Base-by-base conservation (phyloP, 2,329 filamentous ascomycete species). In the Aspergillus piperis region DNA sequence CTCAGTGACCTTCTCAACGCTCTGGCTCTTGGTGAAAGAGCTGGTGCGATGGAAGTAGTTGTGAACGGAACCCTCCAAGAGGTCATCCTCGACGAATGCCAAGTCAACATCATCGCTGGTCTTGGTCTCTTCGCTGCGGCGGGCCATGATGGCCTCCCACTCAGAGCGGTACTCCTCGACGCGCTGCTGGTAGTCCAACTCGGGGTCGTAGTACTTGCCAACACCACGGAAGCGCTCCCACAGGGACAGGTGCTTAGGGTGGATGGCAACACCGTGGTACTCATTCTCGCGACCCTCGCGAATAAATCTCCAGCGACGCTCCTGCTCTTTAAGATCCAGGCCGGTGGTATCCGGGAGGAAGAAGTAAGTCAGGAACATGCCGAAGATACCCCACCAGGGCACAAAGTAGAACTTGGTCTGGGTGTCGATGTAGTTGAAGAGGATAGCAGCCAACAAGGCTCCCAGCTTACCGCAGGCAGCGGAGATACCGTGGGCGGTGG, bases 401-500 rank as follows among this genome's bases (percentile, higher is more conserved):
- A 55, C 53, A 27, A 55, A 55, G 41, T 55, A 55, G 39, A 55
- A 55, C 39, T 55, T 55, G 39, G 53, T 55, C 39, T 55, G 53
- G 5, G 53, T 55, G 13, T 55, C 53, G 41, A 55, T 55, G 41
- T 55, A 55, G 53, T 55, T 55, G 53, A 55, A 55, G 53, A 55
- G 53, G 7, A 55, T 21, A 5, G 15, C 54, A 32, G 93, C 92
- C 41, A 92, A 83, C 17, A 97, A 86, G 25, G 94, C 93, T 65
- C 93, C 93, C 1, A 90, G 80, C 80, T 97, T 97, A 72, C 93
- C 93, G 57, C 90, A 83, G 58, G 92, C 94, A 65, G 93, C 94
- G n/a, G 90, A 92, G 80, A 97, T 92, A 54, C 94, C 93, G 82
- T 97, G 93, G 55, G 93, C 94, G 17, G 91, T 92, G 66, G 93